Conservation (phyloP, 495 filamentous ascomycete genomes). For the Penicillium riverlandense region DNA sequence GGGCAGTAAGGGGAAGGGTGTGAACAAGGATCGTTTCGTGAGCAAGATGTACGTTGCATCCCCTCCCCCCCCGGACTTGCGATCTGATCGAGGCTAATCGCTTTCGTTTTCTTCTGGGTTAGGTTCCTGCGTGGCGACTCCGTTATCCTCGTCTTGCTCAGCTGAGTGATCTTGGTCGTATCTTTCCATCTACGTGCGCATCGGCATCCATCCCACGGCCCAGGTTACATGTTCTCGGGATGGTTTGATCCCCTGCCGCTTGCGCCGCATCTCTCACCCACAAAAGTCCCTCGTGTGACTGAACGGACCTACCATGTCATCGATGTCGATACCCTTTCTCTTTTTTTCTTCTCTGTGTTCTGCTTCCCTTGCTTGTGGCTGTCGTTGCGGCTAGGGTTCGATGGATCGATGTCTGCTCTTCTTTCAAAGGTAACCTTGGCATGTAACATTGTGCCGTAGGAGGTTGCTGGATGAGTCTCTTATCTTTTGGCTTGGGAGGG, state of each 20-base stretch:
- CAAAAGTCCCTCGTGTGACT: background rate
- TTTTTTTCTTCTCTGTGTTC: conserved; percentile 4
- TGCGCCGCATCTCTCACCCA: conserved; percentile 7
- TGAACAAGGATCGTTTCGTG: conserved; percentile 98
- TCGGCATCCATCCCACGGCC: conserved; percentile 1
- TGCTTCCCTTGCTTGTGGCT: conserved; percentile 18
- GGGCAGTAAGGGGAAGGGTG: conserved; percentile 79
- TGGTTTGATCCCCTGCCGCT: conserved; percentile 10
- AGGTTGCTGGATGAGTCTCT: background rate
- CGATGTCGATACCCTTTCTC: conserved; percentile 22
- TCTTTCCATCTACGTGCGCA: conserved; percentile 5
- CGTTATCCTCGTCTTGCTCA: conserved; percentile 87
- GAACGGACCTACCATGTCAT: conserved; percentile 10
- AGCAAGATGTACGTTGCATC: conserved; percentile 78
- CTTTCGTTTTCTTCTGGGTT: background rate
- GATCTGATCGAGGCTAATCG: no score
- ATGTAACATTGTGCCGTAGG: conserved; percentile 2
- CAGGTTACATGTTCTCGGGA: conserved; percentile 12
- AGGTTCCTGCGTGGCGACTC: conserved; percentile 94
- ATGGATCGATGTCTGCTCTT: background rate
- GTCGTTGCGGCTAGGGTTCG: conserved; percentile 5
- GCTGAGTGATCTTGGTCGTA: conserved; percentile 39
- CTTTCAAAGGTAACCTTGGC: conserved; percentile 7
- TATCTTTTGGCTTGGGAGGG: conserved; percentile 2
- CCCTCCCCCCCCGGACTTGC: background rate